Evolutionary conservation across 306 rosid genomes (phyloP).

Genomic region (Begonia loranthoides): DNA sequence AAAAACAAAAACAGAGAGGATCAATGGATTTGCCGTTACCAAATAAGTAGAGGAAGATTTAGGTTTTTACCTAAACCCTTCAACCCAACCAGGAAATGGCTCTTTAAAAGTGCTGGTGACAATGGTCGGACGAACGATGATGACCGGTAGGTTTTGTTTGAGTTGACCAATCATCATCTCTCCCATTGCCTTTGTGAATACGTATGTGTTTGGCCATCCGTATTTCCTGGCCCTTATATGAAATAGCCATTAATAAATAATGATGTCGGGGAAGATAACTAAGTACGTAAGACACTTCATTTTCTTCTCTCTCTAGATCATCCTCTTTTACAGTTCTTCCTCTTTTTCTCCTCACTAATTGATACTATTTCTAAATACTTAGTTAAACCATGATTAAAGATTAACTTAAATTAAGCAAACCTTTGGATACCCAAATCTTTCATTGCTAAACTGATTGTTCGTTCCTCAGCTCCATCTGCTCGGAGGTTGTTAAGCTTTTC

Average conservation of each 20-base stretch:
- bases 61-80: slow-evolving; percentile 47
- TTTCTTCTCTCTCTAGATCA: no score
- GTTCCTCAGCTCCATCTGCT: no score
- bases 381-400: no score
- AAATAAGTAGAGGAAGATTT: background rate
- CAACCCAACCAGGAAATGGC: slow-evolving; percentile 79
- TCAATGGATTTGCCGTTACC: slow-evolving; percentile 1
- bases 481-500: slow-evolving; percentile 25
- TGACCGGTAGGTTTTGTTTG: slow-evolving; percentile 26
- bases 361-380: no score
- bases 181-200: no score
- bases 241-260: no score
- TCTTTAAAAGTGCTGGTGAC: slow-evolving; percentile 70
- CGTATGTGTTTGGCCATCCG: slow-evolving; percentile 93
- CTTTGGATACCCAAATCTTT: slow-evolving; percentile 57
- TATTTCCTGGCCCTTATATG: slow-evolving; percentile 36
- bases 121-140: slow-evolving; percentile 54
- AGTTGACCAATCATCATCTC: slow-evolving; percentile 51
- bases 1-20: background rate
- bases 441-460: slow-evolving; percentile 37
- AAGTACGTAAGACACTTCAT: no score
- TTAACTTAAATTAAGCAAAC: slow-evolving; percentile 11
- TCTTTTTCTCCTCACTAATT: no score
- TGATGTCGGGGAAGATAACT: no score
- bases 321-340: no score